These are phyloP conservation scores for Acacia confusa DNA, from an alignment of 306 rosid species.

Conservation along the genomic window DNA sequence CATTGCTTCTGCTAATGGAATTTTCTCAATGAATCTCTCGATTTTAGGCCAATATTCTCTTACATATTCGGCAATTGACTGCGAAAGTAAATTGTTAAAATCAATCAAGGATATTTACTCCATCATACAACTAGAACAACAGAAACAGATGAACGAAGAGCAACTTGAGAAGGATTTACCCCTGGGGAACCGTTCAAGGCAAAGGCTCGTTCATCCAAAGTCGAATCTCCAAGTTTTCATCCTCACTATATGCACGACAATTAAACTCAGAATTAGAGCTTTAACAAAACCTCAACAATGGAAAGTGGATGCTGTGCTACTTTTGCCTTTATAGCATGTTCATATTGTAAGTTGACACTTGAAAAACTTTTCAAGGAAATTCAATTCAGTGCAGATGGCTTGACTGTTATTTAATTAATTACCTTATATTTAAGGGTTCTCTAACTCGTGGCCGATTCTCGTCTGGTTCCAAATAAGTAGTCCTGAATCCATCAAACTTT, in stretches of 20 bases:
- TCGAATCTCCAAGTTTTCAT: constrained; percentile 64
- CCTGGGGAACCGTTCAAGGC: constrained; percentile 60
- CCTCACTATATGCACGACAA: constrained; percentile 55
- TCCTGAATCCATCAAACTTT: constrained; percentile 52
- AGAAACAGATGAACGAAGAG: neutral
- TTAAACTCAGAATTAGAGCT: constrained; percentile 22
- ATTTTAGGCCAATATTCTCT: neutral
- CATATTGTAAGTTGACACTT: neutral
- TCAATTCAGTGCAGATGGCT: constrained; percentile 9
- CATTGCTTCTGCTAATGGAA: neutral
- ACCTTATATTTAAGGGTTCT: constrained; percentile 69
- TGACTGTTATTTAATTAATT: constrained; percentile 32
- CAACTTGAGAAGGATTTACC: constrained; percentile 50
- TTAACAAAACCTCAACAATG: neutral
- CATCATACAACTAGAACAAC: neutral
- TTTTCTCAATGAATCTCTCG: neutral
- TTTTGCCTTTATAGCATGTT: constrained; percentile 7
- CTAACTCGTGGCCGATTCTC: constrained; percentile 38
- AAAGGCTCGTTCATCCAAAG: constrained; percentile 68
- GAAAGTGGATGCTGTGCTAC: neutral
- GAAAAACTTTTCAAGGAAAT: neutral
- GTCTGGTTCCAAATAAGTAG: constrained; percentile 75
- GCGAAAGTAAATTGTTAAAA: constrained; percentile 30
- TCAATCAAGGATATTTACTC: constrained; percentile 16
- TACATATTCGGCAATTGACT: constrained; percentile 67